phyloP scores from a whole-genome alignment of 1,139 yeast species.

The Candida sanyaensis region DNA sequence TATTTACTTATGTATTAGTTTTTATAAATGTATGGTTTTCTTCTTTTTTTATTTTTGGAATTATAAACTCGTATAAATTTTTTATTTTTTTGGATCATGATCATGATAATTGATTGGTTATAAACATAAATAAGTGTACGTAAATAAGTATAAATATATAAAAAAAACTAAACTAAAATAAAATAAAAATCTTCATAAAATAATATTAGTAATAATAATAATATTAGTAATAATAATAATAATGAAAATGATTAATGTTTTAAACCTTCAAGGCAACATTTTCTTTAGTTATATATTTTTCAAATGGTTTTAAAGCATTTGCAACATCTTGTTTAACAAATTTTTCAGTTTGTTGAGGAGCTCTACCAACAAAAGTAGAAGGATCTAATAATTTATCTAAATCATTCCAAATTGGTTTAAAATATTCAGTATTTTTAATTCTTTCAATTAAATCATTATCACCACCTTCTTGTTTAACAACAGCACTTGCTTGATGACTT shows the following conservation, averaged over 20 bases:
- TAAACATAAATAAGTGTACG: too few relatives aligned
- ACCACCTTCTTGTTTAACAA: slow-evolving; percentile 97
- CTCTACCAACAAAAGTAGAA: slow-evolving; percentile 95
- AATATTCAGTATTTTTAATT: slow-evolving; percentile 75
- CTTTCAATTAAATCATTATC: slow-evolving; percentile 96
- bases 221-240: background rate
- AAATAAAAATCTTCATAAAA: background rate
- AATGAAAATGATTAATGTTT: background rate
- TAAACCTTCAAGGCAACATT: slow-evolving; percentile 53
- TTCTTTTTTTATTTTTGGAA: background rate
- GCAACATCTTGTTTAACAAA: slow-evolving; percentile 84
- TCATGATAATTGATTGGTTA: background rate
- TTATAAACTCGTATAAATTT: background rate
- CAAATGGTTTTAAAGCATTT: slow-evolving; percentile 74
- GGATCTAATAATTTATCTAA: slow-evolving; percentile 85
- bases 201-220: background rate
- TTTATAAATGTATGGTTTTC: background rate
- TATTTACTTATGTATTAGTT: background rate
- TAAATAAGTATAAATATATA: too few relatives aligned
- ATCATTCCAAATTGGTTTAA: slow-evolving; percentile 86
- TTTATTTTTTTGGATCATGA: background rate
- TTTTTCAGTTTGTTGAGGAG: slow-evolving; percentile 96
- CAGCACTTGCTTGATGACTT: slow-evolving; percentile 96
- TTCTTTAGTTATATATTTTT: slow-evolving; percentile 59
- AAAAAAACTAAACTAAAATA: too few relatives aligned